Evolutionary conservation across 768 basidiomycete genomes (phyloP).

Genomic region (Melanogaster broomeanus): DNA sequence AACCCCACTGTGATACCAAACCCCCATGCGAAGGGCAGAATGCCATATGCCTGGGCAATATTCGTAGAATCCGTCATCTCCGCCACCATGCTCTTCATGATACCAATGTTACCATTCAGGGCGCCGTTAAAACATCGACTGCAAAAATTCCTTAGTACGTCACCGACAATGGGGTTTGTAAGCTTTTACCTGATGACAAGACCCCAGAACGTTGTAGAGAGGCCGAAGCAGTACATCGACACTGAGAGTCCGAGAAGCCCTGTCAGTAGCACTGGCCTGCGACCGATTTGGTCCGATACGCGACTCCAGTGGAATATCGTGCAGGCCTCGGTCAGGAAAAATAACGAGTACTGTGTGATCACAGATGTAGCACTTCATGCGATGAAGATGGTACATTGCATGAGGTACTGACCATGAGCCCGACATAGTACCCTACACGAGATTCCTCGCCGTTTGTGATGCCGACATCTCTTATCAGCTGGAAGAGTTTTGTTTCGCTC

Average conservation of each 20-base stretch:
- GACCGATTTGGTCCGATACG: slow-evolving; percentile 50
- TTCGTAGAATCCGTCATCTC: slow-evolving; percentile 43
- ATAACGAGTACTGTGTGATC: slow-evolving; percentile 43
- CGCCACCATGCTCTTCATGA: slow-evolving; percentile 47
- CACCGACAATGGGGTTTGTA: not conserved
- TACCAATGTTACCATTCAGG: slow-evolving; percentile 57
- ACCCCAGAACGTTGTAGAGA: slow-evolving; percentile 48
- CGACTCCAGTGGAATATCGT: slow-evolving; percentile 53
- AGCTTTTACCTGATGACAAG: slow-evolving; percentile 39
- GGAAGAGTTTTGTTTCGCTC: not conserved
- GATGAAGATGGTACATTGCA: not conserved
- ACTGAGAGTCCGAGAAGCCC: slow-evolving; percentile 46
- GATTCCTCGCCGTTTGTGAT: slow-evolving; percentile 47
- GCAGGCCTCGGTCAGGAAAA: slow-evolving; percentile 50
- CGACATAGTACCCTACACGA: slow-evolving; percentile 48
- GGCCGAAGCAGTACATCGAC: slow-evolving; percentile 50
- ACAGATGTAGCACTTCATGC: not conserved
- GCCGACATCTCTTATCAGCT: slow-evolving; percentile 32
- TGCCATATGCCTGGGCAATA: slow-evolving; percentile 49
- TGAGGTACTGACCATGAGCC: slow-evolving; percentile 42
- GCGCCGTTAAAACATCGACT: slow-evolving; percentile 50
- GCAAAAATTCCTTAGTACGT: not conserved
- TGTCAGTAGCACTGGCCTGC: slow-evolving; percentile 47
- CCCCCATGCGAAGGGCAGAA: slow-evolving; percentile 54
- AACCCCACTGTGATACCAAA: slow-evolving; percentile 45